Evolutionary conservation across 352 stramenopile genomes (phyloP).

Genomic region (Globisporangium cylindrosporum): DNA sequence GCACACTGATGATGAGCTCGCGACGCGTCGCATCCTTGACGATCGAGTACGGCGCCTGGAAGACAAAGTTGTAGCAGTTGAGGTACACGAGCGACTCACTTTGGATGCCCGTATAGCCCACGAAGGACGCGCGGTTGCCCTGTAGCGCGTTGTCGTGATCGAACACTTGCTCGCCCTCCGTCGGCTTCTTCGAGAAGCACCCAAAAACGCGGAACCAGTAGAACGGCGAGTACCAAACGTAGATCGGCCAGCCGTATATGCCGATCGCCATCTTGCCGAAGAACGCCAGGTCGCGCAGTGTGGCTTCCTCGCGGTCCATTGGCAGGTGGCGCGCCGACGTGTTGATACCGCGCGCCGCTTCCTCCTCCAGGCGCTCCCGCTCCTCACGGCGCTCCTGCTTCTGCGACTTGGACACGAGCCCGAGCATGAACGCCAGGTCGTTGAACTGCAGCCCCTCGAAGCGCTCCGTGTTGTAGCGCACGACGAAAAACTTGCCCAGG

Average conservation of each 20-base stretch:
- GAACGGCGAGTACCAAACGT: conserved; percentile 72
- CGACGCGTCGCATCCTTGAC: conserved; percentile 57
- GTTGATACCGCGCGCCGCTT: conserved; percentile 22
- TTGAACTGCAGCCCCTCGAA: conserved; percentile 72
- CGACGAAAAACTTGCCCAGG: conserved; percentile 73
- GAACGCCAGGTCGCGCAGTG: conserved; percentile 52
- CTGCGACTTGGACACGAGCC: conserved; percentile 59
- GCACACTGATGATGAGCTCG: conserved; percentile 74
- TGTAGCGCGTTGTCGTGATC: conserved; percentile 62
- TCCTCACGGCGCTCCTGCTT: conserved; percentile 45
- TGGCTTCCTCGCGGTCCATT: conserved; percentile 34
- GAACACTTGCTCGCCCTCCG: conserved; percentile 35
- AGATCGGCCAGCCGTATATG: conserved; percentile 82
- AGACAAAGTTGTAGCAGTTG: conserved; percentile 78
- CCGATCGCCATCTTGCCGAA: conserved; percentile 68
- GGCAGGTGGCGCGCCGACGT: conserved; percentile 34
- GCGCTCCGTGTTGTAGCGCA: conserved; percentile 59
- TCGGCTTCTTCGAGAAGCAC: conserved; percentile 48
- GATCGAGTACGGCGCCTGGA: conserved; percentile 72
- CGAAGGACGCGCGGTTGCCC: conserved; percentile 63
- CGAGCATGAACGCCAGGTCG: conserved; percentile 68
- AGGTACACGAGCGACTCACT: conserved; percentile 67
- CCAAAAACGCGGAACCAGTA: conserved; percentile 66
- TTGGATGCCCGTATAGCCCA: conserved; percentile 67
- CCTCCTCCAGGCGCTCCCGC: conserved; percentile 21